phyloP scores from a whole-genome alignment of 2,329 filamentous ascomycete genomes.

The Exophiala xenobiotica region DNA sequence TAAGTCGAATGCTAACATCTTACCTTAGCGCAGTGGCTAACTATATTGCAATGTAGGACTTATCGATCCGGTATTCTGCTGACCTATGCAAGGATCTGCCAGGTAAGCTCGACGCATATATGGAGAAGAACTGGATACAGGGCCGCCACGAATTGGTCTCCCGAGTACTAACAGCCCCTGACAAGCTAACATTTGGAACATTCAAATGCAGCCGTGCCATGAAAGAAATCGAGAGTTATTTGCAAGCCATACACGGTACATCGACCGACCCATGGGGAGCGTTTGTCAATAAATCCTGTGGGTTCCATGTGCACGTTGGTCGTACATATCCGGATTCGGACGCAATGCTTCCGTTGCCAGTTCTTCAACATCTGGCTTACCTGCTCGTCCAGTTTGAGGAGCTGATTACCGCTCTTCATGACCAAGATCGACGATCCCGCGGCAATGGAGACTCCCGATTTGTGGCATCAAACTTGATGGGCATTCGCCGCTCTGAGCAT shows the following conservation, averaged over 20 bases:
- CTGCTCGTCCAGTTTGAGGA: slow-evolving; percentile 10
- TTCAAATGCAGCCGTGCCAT: neutral
- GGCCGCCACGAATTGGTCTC: too few species aligned
- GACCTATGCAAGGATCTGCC: neutral
- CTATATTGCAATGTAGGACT: neutral
- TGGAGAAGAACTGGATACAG: slow-evolving; percentile 14
- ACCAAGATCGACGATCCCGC: neutral
- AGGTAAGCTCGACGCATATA: neutral
- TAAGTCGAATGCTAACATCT: neutral
- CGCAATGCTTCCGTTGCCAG: slow-evolving; percentile 9
- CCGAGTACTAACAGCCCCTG: neutral
- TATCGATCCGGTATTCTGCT: neutral
- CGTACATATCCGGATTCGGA: neutral
- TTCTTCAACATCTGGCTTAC: slow-evolving; percentile 13
- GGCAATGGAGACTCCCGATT: neutral
- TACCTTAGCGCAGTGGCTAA: neutral
- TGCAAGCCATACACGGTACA: neutral
- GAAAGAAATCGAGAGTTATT: slow-evolving; percentile 3
- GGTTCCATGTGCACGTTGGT: slow-evolving; percentile 12
- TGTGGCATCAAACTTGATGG: slow-evolving; percentile 8
- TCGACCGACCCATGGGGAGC: slow-evolving; percentile 6
- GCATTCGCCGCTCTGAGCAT: slow-evolving; percentile 2
- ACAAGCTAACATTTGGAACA: neutral
- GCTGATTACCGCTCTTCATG: slow-evolving; percentile 6
- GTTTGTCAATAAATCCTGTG: slow-evolving; percentile 5